Evolutionary conservation across 306 rosid species (phyloP), one percentile per base, ranked within the genome.

Genomic region (Malus sylvestris): DNA sequence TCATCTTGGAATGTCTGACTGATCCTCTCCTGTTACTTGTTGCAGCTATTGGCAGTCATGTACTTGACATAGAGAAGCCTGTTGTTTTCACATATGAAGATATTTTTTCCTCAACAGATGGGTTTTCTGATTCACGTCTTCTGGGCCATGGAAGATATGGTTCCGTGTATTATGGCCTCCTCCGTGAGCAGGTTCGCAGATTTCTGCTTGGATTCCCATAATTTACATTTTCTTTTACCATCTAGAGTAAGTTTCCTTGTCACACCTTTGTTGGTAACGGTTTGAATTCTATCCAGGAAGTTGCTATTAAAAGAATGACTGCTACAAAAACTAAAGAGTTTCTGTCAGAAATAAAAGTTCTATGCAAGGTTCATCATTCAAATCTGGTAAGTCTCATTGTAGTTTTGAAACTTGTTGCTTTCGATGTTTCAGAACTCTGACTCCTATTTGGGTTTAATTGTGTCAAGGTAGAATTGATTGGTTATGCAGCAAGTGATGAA

Each of bases 401-500:
- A 10, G 60, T 73, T 79, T 82, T 76, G 77, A 58, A 71, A 83
- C 79, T 73, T 83, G 73, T 68, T 78, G 38, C 75, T 64, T 72
- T 67, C 35, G 53, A 59, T 66, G 79, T 74, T 77, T 80, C 77
- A 46, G 76, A 82, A 61, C 42, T 71, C 76, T 89, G 87, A 88
- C 87, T 80, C 63, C 38, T 75, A 69, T 68, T 59, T 51, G 85
- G 64, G 71, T 59, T 89, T 83, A 70, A 80, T 62, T 81, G 79
- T 92, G 77, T 96, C 89, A 87, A 96, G 99, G 98, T 96, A 87
- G 99, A 96, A 81, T 91, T 96, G 96, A 92, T 96, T 82, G 99
- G 99, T 69, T 96, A 92, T 83, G 93, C 93, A 10, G 92, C 96
- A 52, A 91, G 90, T 78, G 93, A 89, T 10, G 96, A 89, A 42